Base-by-base conservation (phyloP, 441 rosid genomes). In the Erodium texanum region DNA sequence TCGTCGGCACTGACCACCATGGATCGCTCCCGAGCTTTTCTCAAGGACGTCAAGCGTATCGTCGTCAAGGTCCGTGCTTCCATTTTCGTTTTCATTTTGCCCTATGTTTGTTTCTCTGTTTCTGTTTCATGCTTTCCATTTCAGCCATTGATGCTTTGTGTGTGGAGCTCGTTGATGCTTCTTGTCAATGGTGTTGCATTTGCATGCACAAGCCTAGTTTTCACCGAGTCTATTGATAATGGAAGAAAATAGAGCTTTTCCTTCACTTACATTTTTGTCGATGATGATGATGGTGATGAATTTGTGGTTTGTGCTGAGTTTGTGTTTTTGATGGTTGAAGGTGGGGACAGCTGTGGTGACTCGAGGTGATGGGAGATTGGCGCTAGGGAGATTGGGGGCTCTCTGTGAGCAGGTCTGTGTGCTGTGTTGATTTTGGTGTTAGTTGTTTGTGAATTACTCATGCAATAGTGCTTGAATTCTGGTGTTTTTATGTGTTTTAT, bases 271-370 rank as follows among this genome's bases (percentile, higher is more conserved):
- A 4, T 27, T 27, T 1, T 27, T 27, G 29, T 27, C 4, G 29
- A 27, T 27, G 29, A 27, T 10, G 11, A 7, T 38, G 9, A 10
- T 38, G 45, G 11, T 38, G 45, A 7, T 38, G 45, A 10, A 38
- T 38, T 38, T 38, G 45, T 38, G 45, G 50, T 63, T 2, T 45
- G 7, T 24, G 48, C 14, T 5, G 67, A 48, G 71, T 67, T 2
- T 45, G 10, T 56, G 64, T 27, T 66, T 34, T 71, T 75, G 29
- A 48, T 56, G 41, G 67, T n/a, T 38, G 74, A 72, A 95, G 99
- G 98, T 95, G 66, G 99, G 99, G 73, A 95, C 99, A 58, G 98
- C 99, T 12, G 97, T 95, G 61, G 99, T 92, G 27, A 95, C 98
- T 20, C 84, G 98, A 73, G 69, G 74, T 71, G 99, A 94, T 83